A percentile compares a stretch with the other conserved stretches of the same genome.
These are phyloP conservation scores for Ensete glaucum DNA, from an alignment of 176 grass and related monocot species.

Conservation along the genomic window DNA sequence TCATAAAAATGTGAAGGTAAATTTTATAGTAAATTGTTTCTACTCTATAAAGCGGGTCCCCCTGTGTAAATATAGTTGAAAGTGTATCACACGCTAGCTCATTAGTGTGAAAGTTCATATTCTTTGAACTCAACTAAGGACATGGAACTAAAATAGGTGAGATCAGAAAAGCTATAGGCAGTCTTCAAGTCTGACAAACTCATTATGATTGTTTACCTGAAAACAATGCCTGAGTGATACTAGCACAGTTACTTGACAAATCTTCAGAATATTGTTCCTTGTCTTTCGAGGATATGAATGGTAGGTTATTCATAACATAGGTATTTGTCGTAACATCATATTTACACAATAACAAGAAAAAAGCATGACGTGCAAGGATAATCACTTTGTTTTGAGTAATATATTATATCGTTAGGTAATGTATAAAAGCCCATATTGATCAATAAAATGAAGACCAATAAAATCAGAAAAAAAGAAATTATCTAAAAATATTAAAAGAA, in stretches of 20 bases:
- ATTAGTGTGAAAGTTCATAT: no score
- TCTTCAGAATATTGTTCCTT: neutral
- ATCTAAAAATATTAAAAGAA: no score
- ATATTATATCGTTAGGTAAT: neutral
- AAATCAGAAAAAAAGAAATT: neutral
- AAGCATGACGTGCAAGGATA: no score
- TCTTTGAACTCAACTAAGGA: no score
- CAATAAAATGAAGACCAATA: neutral
- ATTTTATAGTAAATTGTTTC: conserved; percentile 5
- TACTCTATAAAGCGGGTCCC: neutral
- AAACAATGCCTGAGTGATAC: neutral
- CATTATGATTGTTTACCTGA: neutral
- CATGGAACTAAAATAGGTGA: no score
- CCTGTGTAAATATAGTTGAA: neutral
- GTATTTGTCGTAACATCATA: neutral
- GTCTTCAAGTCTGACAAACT: neutral
- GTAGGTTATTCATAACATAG: neutral
- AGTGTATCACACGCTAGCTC: neutral
- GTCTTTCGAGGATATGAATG: neutral
- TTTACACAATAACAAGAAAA: neutral
- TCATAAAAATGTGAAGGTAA: conserved; percentile 81
- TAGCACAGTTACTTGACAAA: neutral
- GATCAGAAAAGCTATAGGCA: neutral
- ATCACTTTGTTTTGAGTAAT: neutral
- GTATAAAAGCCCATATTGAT: neutral